These are phyloP conservation scores for Monosporozyma aerobia DNA, from an alignment of 805 yeast genomes.

Conservation along the genomic window DNA sequence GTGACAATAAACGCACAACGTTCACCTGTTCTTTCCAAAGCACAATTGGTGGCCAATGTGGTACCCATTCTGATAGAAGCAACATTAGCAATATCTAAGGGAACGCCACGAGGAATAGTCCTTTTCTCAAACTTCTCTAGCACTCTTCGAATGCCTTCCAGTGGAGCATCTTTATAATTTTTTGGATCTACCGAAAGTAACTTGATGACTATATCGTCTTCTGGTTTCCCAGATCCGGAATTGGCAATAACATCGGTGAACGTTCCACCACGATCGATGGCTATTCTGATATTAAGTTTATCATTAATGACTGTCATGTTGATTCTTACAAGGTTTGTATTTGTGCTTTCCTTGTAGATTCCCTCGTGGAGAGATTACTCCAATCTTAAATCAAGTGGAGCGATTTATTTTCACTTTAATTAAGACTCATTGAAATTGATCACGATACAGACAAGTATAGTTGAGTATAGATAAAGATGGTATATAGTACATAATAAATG, in stretches of 20 bases:
- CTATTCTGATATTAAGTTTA: conserved; percentile 27
- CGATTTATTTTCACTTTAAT: not conserved
- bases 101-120: conserved; percentile 48
- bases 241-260: conserved; percentile 68
- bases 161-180: conserved; percentile 83
- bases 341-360: not conserved
- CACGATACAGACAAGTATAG: not conserved
- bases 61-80: conserved; percentile 82
- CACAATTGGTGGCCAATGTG: conserved; percentile 92
- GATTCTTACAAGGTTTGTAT: not conserved
- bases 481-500: not conserved
- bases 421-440: not conserved
- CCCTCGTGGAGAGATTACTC: not conserved
- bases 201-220: conserved; percentile 62
- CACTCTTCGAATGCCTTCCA: conserved; percentile 80
- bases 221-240: conserved; percentile 37
- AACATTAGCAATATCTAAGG: conserved; percentile 54
- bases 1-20: conserved; percentile 79
- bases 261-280: conserved; percentile 74
- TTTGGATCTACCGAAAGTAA: conserved; percentile 80
- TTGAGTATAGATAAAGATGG: not conserved
- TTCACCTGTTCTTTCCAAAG: conserved; percentile 88
- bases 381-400: not conserved
- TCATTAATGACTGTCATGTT: not conserved
- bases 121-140: conserved; percentile 50